Conservation (phyloP, 352 stramenopile species). For the Globisporangium parvum region DNA sequence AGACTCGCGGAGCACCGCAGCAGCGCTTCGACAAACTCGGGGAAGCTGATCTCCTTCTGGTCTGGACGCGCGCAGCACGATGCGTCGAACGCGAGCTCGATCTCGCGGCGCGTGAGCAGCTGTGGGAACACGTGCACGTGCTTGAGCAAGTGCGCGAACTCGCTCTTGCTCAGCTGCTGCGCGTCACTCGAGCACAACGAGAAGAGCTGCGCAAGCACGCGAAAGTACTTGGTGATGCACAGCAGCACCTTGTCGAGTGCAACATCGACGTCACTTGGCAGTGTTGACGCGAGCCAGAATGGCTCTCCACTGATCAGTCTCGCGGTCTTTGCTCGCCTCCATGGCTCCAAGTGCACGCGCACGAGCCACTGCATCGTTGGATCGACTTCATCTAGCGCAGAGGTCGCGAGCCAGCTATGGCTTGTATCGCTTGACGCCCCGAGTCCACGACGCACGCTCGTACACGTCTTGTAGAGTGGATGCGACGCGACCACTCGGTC, state of each 20-base stretch:
- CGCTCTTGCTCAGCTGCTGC: conserved; percentile 20
- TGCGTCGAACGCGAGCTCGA: conserved; percentile 36
- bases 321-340: background rate
- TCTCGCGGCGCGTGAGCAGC: conserved; percentile 45
- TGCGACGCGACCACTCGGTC: conserved; percentile 3
- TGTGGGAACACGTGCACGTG: conserved; percentile 48
- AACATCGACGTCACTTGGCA: conserved; percentile 23
- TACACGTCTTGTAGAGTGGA: conserved; percentile 5
- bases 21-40: conserved; percentile 59
- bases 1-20: conserved; percentile 40
- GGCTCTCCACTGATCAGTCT: background rate
- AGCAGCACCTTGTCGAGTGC: conserved; percentile 29
- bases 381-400: background rate
- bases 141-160: conserved; percentile 50
- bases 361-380: conserved; percentile 11
- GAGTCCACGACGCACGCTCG: background rate
- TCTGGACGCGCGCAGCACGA: conserved; percentile 21
- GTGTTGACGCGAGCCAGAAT: conserved; percentile 18
- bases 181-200: conserved; percentile 1
- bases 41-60: conserved; percentile 35
- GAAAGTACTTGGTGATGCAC: conserved; percentile 35
- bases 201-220: conserved; percentile 37
- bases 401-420: background rate
- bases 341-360: conserved; percentile 6
- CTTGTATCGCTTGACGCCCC: background rate